Evolutionary conservation across 1,139 yeast species (phyloP).

Genomic region (Debaryomyces udenii): DNA sequence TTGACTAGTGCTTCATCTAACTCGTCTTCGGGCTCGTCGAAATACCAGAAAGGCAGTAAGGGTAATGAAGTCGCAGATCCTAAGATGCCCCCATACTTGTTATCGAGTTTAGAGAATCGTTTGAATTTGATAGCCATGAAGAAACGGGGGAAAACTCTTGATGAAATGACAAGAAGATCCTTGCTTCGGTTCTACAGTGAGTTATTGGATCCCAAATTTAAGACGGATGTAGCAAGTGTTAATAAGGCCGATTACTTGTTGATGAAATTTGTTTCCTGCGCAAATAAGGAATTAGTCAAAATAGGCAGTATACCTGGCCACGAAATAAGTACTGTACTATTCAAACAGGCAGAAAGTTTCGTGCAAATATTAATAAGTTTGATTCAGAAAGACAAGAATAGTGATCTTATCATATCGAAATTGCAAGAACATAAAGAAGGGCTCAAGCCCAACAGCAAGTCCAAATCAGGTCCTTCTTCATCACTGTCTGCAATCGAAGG

Average conservation of each 20-base stretch:
- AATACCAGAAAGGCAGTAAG: neutral
- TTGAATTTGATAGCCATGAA: constrained; percentile 59
- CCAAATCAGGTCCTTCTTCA: constrained; percentile 10
- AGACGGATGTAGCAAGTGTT: constrained; percentile 41
- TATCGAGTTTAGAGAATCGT: constrained; percentile 49
- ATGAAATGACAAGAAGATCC: constrained; percentile 44
- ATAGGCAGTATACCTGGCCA: constrained; percentile 42
- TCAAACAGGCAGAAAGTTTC: constrained; percentile 59
- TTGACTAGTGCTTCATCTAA: constrained; percentile 15
- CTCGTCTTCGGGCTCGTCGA: constrained; percentile 3
- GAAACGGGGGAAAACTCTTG: constrained; percentile 40
- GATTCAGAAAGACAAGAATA: constrained; percentile 47
- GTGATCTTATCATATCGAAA: constrained; percentile 44
- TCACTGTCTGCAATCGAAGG: constrained; percentile 14
- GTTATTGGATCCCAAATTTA: constrained; percentile 52
- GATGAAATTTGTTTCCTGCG: constrained; percentile 64
- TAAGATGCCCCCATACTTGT: constrained; percentile 50
- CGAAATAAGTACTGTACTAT: constrained; percentile 51
- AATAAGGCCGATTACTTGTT: constrained; percentile 65
- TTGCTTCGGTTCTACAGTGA: constrained; percentile 66
- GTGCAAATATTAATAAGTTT: constrained; percentile 55
- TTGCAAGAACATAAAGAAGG: constrained; percentile 47
- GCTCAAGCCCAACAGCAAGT: constrained; percentile 29
- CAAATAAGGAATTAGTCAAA: constrained; percentile 64
- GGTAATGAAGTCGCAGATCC: constrained; percentile 18